Evolutionary conservation across 345 rosid genomes (phyloP).

Genomic region (rapeseed (Brassica napus)): Da-Ae NC_063437.1:10124001-10124500

Average conservation of each 20-base stretch:
- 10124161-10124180: constrained; percentile 6
- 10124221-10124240: constrained; percentile 7
- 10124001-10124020: too few species aligned
- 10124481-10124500: neutral
- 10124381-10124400: too few species aligned
- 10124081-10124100: neutral
- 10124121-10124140: neutral
- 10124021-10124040: too few species aligned
- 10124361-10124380: neutral
- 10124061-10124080: neutral
- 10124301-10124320: neutral
- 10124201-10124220: constrained; percentile 24
- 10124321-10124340: neutral
- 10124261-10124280: constrained; percentile 20
- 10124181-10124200: constrained; percentile 17
- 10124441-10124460: neutral
- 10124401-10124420: neutral
- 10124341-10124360: neutral
- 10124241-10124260: constrained; percentile 11
- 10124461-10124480: neutral
- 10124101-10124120: neutral
- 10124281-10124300: constrained; percentile 22
- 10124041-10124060: neutral
- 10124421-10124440: neutral
- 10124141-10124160: constrained; percentile 8